phyloP scores from a whole-genome alignment of 2,329 filamentous ascomycete species.

The Colletotrichum zoysiae region DNA sequence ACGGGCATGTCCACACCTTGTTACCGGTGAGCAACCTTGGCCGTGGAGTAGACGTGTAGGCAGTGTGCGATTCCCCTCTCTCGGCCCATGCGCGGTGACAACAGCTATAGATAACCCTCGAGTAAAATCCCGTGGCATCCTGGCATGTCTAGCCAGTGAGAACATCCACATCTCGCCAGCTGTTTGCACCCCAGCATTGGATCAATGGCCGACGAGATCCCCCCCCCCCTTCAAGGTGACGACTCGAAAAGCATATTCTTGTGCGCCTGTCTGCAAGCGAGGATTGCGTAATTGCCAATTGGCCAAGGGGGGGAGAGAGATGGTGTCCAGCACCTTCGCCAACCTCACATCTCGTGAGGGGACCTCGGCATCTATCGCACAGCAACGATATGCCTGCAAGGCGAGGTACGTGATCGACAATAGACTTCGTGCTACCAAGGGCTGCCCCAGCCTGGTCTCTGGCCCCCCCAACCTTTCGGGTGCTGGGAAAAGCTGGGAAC shows the following conservation, averaged over 20 bases:
- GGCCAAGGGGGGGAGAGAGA: background rate
- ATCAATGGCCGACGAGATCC: background rate
- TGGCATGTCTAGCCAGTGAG: background rate
- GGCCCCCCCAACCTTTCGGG: slow-evolving; percentile 11
- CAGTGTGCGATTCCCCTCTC: slow-evolving; percentile 20
- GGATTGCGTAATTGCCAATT: background rate
- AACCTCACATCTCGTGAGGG: slow-evolving; percentile 9
- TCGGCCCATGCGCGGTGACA: slow-evolving; percentile 25
- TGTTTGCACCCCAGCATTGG: background rate
- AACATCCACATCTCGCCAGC: background rate
- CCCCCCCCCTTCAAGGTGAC: slow-evolving; percentile 4
- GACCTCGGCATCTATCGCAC: slow-evolving; percentile 14
- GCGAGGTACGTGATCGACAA: slow-evolving; percentile 6
- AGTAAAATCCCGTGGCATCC: background rate
- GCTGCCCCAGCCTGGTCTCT: slow-evolving; percentile 23
- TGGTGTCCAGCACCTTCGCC: background rate
- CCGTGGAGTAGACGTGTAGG: slow-evolving; percentile 6
- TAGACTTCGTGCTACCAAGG: slow-evolving; percentile 20
- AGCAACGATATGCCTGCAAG: slow-evolving; percentile 21
- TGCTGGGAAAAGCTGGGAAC: background rate
- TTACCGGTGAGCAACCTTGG: slow-evolving; percentile 3
- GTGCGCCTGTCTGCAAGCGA: slow-evolving; percentile 6
- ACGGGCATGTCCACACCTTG: background rate
- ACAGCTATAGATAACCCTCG: slow-evolving; percentile 8
- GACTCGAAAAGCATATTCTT: slow-evolving; percentile 25